A percentile compares a stretch with the other conserved stretches of the same genome.
These are phyloP conservation scores for Citropsis articulata DNA, from an alignment of 345 rosid species.

Conservation along the genomic window DNA sequence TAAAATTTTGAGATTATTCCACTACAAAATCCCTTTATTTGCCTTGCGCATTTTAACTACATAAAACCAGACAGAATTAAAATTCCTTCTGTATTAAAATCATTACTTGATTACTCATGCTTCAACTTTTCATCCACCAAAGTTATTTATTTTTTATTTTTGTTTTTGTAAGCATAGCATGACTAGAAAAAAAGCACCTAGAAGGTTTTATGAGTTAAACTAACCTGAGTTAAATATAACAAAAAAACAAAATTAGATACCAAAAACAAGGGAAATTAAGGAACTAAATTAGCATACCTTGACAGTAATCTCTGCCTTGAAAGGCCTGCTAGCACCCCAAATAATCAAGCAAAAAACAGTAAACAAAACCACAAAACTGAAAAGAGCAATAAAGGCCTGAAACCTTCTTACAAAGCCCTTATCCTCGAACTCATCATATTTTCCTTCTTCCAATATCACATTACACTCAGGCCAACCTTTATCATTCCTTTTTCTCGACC, in stretches of 20 bases:
- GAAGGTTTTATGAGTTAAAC: no score
- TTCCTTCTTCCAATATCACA: constrained; percentile 72
- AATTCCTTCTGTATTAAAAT: no score
- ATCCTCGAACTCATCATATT: constrained; percentile 59
- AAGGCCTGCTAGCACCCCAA: constrained; percentile 79
- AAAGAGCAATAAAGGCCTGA: constrained; percentile 58
- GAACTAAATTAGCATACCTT: constrained; percentile 35
- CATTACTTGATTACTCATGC: neutral
- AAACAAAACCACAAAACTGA: constrained; percentile 49
- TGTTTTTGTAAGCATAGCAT: no score
- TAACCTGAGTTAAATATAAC: neutral
- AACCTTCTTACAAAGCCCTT: constrained; percentile 48
- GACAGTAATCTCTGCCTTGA: constrained; percentile 58
- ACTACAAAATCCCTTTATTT: neutral
- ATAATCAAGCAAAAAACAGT: constrained; percentile 67
- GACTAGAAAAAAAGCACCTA: no score
- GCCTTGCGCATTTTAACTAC: neutral
- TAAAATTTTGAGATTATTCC: neutral
- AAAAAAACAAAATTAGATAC: neutral
- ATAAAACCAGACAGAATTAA: no score
- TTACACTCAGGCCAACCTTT: constrained; percentile 81
- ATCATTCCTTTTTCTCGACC: constrained; percentile 56
- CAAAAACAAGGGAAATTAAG: neutral
- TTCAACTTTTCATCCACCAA: neutral
- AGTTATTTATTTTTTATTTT: neutral